Evolutionary conservation across 78 protist species (phyloP).

Genomic region (Pelomyxa schiedti): DNA sequence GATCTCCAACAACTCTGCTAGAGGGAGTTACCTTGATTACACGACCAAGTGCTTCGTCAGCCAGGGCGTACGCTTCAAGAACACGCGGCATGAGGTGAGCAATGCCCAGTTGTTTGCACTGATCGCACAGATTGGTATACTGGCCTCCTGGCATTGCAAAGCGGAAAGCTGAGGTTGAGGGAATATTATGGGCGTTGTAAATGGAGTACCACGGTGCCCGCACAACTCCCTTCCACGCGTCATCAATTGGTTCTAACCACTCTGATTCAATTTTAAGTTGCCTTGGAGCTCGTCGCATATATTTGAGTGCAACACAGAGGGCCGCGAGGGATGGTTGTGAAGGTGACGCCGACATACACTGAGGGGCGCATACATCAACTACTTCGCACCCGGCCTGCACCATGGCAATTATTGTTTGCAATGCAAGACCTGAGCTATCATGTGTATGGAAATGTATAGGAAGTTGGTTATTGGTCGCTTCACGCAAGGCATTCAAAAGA

Average conservation of each 20-base stretch:
- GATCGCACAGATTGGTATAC: constrained; percentile 76
- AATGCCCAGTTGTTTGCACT: constrained; percentile 51
- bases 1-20: constrained; percentile 29
- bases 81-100: constrained; percentile 46
- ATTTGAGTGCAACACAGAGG: constrained; percentile 58
- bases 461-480: constrained; percentile 40
- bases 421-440: constrained; percentile 49
- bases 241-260: constrained; percentile 10
- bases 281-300: constrained; percentile 73
- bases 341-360: too few species aligned
- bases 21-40: constrained; percentile 77
- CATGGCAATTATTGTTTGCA: neutral
- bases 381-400: neutral
- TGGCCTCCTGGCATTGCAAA: constrained; percentile 91
- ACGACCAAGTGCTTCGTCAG: constrained; percentile 66
- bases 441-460: constrained; percentile 85
- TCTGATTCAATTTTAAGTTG: constrained; percentile 49
- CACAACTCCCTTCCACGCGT: constrained; percentile 18
- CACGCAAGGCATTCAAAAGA: constrained; percentile 20
- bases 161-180: too few species aligned
- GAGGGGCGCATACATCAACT: neutral
- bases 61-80: constrained; percentile 40
- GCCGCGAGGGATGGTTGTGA: too few species aligned
- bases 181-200: too few species aligned
- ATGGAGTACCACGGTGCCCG: neutral